Evolutionary conservation across 140 eudicot genomes (phyloP).

Genomic region (Ambrosia hybrid): DNA sequence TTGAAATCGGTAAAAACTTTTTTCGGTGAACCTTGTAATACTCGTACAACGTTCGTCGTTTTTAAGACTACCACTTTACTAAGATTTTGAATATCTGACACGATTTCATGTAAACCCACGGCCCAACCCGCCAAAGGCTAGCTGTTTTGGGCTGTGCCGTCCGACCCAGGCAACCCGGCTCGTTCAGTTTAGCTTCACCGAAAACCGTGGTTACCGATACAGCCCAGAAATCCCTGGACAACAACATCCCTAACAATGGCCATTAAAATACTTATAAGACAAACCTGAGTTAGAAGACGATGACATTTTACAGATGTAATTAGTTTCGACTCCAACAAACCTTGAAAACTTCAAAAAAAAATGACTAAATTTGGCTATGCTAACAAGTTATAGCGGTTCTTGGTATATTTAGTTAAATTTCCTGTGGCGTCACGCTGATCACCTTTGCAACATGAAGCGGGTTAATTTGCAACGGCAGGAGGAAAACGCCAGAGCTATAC

Average conservation of each 20-base stretch:
- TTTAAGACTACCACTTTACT: neutral
- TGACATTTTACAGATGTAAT: neutral
- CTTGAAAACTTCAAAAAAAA: constrained; percentile 1
- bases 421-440: neutral
- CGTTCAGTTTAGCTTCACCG: neutral
- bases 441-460: constrained; percentile 16
- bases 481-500: constrained; percentile 2
- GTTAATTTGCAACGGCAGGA: neutral
- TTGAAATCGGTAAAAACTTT: too few species aligned
- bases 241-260: neutral
- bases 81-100: too few species aligned
- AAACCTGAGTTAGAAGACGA: neutral
- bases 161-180: too few species aligned
- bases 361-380: constrained; percentile 20
- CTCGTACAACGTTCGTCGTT: neutral
- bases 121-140: neutral
- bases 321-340: neutral
- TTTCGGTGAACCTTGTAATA: too few species aligned
- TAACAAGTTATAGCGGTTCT: constrained; percentile 6
- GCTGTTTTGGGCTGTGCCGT: too few species aligned
- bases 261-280: neutral
- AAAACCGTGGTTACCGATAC: neutral
- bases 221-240: neutral
- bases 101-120: neutral
- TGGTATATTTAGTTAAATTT: constrained; percentile 16